Conservation (phyloP, 2,329 filamentous ascomycete genomes). For the Fusarium sp. region DNA sequence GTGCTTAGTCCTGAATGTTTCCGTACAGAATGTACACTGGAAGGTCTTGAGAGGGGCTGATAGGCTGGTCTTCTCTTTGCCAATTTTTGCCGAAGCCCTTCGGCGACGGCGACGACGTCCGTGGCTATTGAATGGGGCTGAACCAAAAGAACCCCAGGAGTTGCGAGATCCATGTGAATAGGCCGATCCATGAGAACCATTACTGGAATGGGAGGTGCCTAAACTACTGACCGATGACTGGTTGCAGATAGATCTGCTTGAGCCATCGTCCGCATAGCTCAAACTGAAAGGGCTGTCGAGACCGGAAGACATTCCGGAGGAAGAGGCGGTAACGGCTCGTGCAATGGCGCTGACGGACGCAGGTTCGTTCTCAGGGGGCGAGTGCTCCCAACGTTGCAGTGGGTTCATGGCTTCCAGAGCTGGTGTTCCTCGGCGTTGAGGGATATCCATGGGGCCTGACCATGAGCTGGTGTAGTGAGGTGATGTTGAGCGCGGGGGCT, state of each 20-base stretch:
- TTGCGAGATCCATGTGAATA: slow-evolving; percentile 68
- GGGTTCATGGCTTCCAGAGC: slow-evolving; percentile 65
- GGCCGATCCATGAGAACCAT: slow-evolving; percentile 66
- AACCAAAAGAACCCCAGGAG: slow-evolving; percentile 63
- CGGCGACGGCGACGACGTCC: slow-evolving; percentile 63
- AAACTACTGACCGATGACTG: slow-evolving; percentile 70
- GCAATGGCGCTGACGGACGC: slow-evolving; percentile 69
- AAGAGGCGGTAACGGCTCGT: slow-evolving; percentile 65
- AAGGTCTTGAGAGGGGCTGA: slow-evolving; percentile 64
- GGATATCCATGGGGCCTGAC: slow-evolving; percentile 77
- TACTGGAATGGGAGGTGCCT: slow-evolving; percentile 70
- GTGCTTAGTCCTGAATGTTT: slow-evolving; percentile 74
- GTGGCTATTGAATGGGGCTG: slow-evolving; percentile 55
- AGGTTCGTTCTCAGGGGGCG: slow-evolving; percentile 69
- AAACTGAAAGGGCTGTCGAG: slow-evolving; percentile 67
- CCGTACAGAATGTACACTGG: slow-evolving; percentile 76
- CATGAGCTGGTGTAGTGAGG: slow-evolving; percentile 71
- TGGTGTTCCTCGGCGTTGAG: slow-evolving; percentile 67
- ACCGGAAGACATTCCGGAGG: slow-evolving; percentile 63
- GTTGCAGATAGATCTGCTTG: slow-evolving; percentile 66
- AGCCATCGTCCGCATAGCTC: slow-evolving; percentile 70
- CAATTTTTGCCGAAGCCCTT: slow-evolving; percentile 51
- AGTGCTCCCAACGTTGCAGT: slow-evolving; percentile 68
- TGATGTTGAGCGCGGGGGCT: slow-evolving; percentile 73
- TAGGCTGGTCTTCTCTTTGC: slow-evolving; percentile 51